Percentiles rank a stretch among this genome's conserved stretches.
These are phyloP conservation scores for Colletotrichum sp. DNA, from an alignment of 2,329 filamentous ascomycete species.

Conservation along the genomic window DNA sequence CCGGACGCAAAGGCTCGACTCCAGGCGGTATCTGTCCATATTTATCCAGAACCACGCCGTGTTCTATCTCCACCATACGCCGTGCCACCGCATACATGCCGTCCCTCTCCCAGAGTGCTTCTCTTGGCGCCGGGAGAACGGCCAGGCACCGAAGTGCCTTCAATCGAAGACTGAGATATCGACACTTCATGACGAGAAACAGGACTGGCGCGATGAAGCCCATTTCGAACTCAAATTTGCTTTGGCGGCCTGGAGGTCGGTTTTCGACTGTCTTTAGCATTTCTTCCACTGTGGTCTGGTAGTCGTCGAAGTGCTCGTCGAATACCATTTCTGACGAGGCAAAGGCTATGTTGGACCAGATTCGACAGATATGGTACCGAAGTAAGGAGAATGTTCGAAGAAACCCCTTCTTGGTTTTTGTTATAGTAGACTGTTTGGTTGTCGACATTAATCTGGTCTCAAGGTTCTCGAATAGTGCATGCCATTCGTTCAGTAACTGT, in stretches of 20 bases:
- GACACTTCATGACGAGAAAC: constrained; percentile 1
- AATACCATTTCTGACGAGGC: constrained; percentile 32
- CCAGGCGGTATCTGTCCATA: background rate
- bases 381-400: background rate
- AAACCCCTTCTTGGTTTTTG: background rate
- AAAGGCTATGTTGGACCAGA: constrained; percentile 1
- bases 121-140: constrained; percentile 24
- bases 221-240: constrained; percentile 9
- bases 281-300: constrained; percentile 39
- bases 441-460: background rate
- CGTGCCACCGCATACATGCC: constrained; percentile 1
- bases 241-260: background rate
- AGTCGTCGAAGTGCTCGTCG: constrained; percentile 37
- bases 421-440: background rate
- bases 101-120: constrained; percentile 1
- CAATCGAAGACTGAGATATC: constrained; percentile 38
- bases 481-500: background rate
- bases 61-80: constrained; percentile 12
- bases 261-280: constrained; percentile 13
- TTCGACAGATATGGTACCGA: background rate
- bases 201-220: background rate
- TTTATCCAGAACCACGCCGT: background rate
- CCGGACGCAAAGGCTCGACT: background rate
- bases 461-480: constrained; percentile 25
- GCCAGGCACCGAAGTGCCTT: constrained; percentile 38